Conservation (phyloP, 805 yeast species). For the Saccharomycodes ludwigii region DNA sequence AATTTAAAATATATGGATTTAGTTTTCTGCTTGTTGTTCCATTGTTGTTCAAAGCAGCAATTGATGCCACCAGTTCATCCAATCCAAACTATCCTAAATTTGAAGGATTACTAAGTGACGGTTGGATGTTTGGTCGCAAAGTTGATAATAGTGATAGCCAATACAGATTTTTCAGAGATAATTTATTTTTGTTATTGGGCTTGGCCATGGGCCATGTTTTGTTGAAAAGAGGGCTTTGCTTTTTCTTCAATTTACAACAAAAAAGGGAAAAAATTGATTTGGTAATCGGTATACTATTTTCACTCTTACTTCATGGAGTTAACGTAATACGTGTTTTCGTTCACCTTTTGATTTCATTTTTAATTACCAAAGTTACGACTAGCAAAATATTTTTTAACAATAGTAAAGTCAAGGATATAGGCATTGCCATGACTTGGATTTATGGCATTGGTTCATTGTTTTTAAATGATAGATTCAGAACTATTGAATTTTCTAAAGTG, state of each 20-base stretch:
- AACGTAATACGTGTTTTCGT: conserved; percentile 48
- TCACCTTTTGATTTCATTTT: conserved; percentile 44
- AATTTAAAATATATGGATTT: conserved; percentile 56
- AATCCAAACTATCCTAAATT: conserved; percentile 63
- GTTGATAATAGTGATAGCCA: conserved; percentile 91
- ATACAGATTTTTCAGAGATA: conserved; percentile 77
- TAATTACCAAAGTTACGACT: conserved; percentile 29
- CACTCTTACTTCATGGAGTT: conserved; percentile 71
- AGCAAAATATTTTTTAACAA: conserved; percentile 4
- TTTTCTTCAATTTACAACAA: conserved; percentile 14
- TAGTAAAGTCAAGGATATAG: conserved; percentile 4
- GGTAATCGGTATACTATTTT: conserved; percentile 53
- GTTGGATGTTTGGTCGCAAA: conserved; percentile 85
- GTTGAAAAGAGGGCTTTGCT: conserved; percentile 29
- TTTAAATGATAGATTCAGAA: conserved; percentile 56
- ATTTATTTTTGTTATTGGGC: conserved; percentile 48
- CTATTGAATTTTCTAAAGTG: conserved; percentile 36
- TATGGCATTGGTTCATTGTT: conserved; percentile 74
- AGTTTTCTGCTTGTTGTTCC: conserved; percentile 67
- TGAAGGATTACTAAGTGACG: conserved; percentile 50
- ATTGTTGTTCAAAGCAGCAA: conserved; percentile 66
- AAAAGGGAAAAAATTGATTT: conserved; percentile 46
- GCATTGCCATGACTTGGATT: conserved; percentile 42
- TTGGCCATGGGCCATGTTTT: conserved; percentile 43
- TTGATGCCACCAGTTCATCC: conserved; percentile 63